Evolutionary conservation across 306 rosid species (phyloP).

Genomic region (Citrullus amarus): DNA sequence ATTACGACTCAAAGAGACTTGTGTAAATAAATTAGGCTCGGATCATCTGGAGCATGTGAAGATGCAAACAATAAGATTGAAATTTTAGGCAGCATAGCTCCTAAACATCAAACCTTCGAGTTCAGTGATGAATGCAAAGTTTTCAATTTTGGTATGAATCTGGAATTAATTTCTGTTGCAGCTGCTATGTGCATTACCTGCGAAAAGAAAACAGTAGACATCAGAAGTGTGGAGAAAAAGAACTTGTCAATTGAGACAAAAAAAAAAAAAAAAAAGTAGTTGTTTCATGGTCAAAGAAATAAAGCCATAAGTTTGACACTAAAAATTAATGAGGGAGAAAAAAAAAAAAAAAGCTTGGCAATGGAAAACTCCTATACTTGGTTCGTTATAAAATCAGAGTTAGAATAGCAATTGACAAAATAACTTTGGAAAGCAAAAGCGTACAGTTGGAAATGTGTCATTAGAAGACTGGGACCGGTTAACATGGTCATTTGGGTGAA

Average conservation of each 20-base stretch:
- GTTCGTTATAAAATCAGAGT: background rate
- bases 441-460: conserved; percentile 96
- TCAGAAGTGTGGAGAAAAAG: conserved; percentile 3
- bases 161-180: conserved; percentile 69
- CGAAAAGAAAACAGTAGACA: background rate
- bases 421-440: conserved; percentile 13
- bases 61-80: background rate
- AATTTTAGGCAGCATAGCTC: background rate
- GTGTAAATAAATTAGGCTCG: background rate
- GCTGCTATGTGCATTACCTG: conserved; percentile 99
- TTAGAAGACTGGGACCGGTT: conserved; percentile 95
- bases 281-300: background rate
- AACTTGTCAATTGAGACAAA: background rate
- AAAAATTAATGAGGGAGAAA: background rate
- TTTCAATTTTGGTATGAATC: conserved; percentile 70
- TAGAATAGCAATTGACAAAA: background rate
- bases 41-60: background rate
- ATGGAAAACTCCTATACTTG: background rate
- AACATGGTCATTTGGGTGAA: conserved; percentile 97
- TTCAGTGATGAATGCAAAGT: conserved; percentile 53
- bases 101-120: conserved; percentile 53
- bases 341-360: background rate
- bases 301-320: background rate
- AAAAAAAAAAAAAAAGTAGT: background rate
- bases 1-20: background rate